Percentiles rank a stretch among this genome's conserved stretches.
Evolutionary conservation across 2,329 filamentous ascomycete species (phyloP).

Genomic region (Hymenoscyphus fraxineus): DNA sequence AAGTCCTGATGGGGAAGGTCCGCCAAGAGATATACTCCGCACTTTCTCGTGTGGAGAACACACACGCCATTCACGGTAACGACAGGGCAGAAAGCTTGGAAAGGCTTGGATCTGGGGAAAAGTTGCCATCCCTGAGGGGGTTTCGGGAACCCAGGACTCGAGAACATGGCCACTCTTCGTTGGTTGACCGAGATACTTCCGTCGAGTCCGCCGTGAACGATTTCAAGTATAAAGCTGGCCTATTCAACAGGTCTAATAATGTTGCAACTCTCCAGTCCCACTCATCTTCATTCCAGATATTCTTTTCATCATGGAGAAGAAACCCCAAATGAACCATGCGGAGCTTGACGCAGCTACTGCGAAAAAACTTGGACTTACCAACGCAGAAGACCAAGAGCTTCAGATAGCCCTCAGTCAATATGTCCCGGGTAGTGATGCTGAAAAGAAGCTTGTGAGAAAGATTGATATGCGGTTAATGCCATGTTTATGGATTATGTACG

Average conservation of each 20-base stretch:
- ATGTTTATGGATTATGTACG: slow-evolving; percentile 48
- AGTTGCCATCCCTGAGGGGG: not conserved
- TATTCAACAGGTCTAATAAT: not conserved
- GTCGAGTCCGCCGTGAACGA: not conserved
- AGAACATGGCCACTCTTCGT: slow-evolving; percentile 2
- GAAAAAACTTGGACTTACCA: slow-evolving; percentile 10
- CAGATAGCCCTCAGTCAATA: slow-evolving; percentile 29
- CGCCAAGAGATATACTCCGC: not conserved
- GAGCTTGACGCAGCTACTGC: slow-evolving; percentile 16
- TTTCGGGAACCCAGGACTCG: not conserved
- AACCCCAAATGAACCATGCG: slow-evolving; percentile 11
- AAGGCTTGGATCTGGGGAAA: not conserved
- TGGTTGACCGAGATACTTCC: not conserved
- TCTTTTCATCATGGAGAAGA: slow-evolving; percentile 1
- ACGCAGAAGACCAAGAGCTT: slow-evolving; percentile 22
- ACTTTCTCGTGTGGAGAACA: not conserved
- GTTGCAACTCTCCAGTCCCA: not conserved
- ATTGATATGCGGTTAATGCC: slow-evolving; percentile 52
- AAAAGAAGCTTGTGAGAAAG: slow-evolving; percentile 42
- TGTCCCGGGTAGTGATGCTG: slow-evolving; percentile 28
- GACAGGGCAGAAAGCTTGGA: too few species aligned
- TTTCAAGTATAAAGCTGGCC: not conserved
- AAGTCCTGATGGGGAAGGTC: not conserved
- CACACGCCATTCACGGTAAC: not conserved
- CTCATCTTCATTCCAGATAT: not conserved